Conservation (phyloP, 208 protist genomes). For the Wallacemonas collosoma region DNA sequence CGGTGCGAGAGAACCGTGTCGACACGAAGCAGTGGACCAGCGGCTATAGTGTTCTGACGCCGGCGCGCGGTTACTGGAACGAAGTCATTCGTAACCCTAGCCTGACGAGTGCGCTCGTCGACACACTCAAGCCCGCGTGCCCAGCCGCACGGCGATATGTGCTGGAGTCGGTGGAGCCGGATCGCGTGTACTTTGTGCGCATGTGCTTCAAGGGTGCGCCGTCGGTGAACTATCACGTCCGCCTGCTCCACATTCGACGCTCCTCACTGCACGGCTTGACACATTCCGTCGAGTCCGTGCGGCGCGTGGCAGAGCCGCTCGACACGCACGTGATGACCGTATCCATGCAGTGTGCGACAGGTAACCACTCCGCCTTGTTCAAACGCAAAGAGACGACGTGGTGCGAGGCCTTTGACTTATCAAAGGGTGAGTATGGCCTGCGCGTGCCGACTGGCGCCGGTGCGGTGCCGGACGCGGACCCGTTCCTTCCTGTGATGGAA, state of each 20-base stretch:
- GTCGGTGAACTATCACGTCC: conserved; percentile 43
- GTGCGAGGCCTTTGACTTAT: conserved; percentile 10
- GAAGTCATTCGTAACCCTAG: conserved; percentile 3
- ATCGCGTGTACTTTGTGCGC: conserved; percentile 36
- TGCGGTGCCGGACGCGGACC: neutral
- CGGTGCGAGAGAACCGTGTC: neutral
- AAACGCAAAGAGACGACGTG: conserved; percentile 22
- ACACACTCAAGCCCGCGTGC: neutral
- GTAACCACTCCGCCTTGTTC: conserved; percentile 15
- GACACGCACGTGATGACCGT: conserved; percentile 46
- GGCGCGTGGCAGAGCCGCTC: conserved; percentile 19
- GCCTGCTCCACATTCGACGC: conserved; percentile 31
- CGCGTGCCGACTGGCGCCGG: neutral
- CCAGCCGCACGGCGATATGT: conserved; percentile 38
- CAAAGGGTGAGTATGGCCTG: neutral
- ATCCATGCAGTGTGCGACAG: conserved; percentile 16
- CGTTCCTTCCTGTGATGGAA: conserved; percentile 37
- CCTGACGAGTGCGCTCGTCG: neutral
- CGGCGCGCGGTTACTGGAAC: neutral
- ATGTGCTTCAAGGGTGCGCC: conserved; percentile 45
- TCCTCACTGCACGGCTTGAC: neutral
- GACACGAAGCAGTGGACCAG: conserved; percentile 1
- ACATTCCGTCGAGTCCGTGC: neutral
- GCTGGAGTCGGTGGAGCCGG: conserved; percentile 18
- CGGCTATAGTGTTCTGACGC: conserved; percentile 8